Conservation (phyloP, 2,329 filamentous ascomycete species). For the Diaporthe caulivora region DNA sequence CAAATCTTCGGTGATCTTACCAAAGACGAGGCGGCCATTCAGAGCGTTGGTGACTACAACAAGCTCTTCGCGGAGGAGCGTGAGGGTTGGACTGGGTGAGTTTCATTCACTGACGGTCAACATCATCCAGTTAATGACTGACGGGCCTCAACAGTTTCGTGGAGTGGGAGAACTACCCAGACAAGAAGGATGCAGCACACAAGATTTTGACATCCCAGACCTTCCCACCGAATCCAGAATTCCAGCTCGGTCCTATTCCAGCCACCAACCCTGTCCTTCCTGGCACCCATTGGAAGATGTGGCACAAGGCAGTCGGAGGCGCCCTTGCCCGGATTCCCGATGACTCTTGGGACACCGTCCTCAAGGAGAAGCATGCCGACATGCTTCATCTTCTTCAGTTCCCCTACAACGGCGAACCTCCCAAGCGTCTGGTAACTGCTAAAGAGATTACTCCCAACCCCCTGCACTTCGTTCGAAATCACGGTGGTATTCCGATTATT, state of each 20-base stretch:
- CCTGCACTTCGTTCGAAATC: slow-evolving; percentile 6
- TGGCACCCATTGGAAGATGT: slow-evolving; percentile 15
- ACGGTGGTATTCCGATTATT: slow-evolving; percentile 3
- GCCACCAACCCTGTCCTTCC: slow-evolving; percentile 13
- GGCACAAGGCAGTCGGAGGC: slow-evolving; percentile 13
- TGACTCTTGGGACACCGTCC: not conserved
- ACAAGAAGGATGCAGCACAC: slow-evolving; percentile 1
- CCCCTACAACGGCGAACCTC: slow-evolving; percentile 3
- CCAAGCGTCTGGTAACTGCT: slow-evolving; percentile 5
- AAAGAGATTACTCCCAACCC: not conserved
- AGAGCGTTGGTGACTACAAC: not conserved
- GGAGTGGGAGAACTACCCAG: slow-evolving; percentile 4
- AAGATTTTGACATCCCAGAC: slow-evolving; percentile 9
- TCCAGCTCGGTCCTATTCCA: slow-evolving; percentile 7
- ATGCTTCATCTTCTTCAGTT: slow-evolving; percentile 6
- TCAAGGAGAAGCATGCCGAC: slow-evolving; percentile 5
- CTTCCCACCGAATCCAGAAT: not conserved
- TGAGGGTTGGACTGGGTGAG: not conserved
- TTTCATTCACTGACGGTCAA: not conserved
- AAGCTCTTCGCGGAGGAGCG: slow-evolving; percentile 13
- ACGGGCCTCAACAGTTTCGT: not conserved
- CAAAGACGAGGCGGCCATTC: not conserved
- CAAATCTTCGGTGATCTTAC: slow-evolving; percentile 1
- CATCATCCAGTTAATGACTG: not conserved
- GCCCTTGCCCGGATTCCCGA: not conserved